Base-by-base conservation (phyloP, 2,329 filamentous ascomycete genomes). In the Fusarium sp. region DNA sequence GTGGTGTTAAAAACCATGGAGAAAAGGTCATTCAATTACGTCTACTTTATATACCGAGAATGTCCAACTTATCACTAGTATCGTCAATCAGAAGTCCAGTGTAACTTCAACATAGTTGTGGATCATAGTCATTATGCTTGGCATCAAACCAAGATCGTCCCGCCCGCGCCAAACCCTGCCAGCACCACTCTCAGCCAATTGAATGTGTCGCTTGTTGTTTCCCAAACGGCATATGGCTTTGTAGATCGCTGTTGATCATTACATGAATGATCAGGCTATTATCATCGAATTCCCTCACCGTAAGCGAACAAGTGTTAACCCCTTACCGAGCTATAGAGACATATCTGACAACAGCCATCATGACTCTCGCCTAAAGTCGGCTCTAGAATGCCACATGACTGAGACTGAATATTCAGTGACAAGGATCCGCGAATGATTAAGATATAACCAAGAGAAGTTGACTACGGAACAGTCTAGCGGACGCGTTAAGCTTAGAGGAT, bases 341-440 rank as follows among this genome's bases (percentile, higher is more conserved):
- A 1, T 0, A 15, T 15, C 22, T 27, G 12, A 17, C 2, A 12
- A 20, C 13, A 3, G 15, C 2, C 7, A 15, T 27, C 0, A 17
- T 12, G 14, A 4, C 3, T 17, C 4, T 4, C 49, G 33, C 14
- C 3, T 53, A 35, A 12, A n/a, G 35, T 50, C 31, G 29, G 47
- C 47, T 22, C 47, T 31, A 35, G 31, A n/a, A 0, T 25, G 1
- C 2, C 47, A 35, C 25, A 50, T 20, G 8, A 14, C 29, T 35
- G n/a, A 35, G 25, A 14, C 11, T 4, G 4, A 12, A 11, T 13
- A 1, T 22, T 10, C 20, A 3, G 4, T 53, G 18, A 2, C 10
- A 5, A 13, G 9, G 18, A 3, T 3, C 4, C 10, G 2, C 13
- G 5, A 14, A 1, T 7, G 18, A 47, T 4, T 0, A 25, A 13